Base-by-base conservation (phyloP, 2,329 filamentous ascomycete species). In the Cadophora sp. region DNA sequence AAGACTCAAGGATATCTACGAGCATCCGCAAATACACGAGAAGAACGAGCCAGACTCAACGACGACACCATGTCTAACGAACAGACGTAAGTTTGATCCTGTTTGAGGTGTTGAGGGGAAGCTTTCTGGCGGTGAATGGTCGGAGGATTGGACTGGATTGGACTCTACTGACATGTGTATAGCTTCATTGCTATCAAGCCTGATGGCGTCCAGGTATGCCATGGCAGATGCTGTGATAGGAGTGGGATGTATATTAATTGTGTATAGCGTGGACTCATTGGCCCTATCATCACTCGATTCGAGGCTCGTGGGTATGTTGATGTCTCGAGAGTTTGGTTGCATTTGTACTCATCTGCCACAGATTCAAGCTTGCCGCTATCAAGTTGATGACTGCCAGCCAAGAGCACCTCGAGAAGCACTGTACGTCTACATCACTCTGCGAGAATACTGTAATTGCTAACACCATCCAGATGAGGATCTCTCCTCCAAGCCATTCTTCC, bases 131-230 rank as follows among this genome's bases (percentile, higher is more conserved):
- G 71, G 76, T 76, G 72, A 72, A 77, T 43, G 31, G n/a, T 26
- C 3, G 56, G 40, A 5, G 9, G 8, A 11, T 37, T 8, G 50
- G 50, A 27, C 16, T 24, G 51, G 16, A 55, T n/a, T 31, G 27
- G 16, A n/a, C n/a, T 58, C 40, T 9, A 70, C 74, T 78, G 70
- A 78, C 73, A 68, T 62, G 66, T 76, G 56, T 71, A 76, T 79
- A 98, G 95, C 87, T 98, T 98, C 92, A 98, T 98, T 89, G 96
- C 96, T 82, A 93, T 99, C 90, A 99, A 99, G 94, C 96, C 95
- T 79, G 96, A 98, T 86, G 96, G 96, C 83, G 96, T 98, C 86
- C 96, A 97, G 91, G 94, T 97, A 91, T 77, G 85, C 2, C 7
- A 69, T 64, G 66, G 55, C 26, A 50, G n/a, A 29, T n/a, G 11